Base-by-base conservation (phyloP, 1,284 basidiomycete genomes). In the Trichosporon sp. region DNA sequence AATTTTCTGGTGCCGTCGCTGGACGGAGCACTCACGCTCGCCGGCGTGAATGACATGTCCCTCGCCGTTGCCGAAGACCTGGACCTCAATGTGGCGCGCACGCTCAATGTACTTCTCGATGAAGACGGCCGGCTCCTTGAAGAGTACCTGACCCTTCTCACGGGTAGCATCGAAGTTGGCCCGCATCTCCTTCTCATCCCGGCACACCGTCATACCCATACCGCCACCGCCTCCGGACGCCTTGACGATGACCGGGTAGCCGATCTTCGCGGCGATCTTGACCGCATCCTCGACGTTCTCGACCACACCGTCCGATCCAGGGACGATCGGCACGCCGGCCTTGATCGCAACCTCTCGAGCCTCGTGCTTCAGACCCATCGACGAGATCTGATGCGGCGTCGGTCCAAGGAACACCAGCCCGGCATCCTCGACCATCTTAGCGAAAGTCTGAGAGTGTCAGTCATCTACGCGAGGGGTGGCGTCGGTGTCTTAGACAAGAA, bases 1-100 rank as follows among this genome's bases (percentile, higher is more conserved):
- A 4, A 90, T 84, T 72, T 90, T 90, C 75, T 90, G 89, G 70
- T 89, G 86, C 27, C 88, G 79, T 31, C 89, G 81, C 72, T 90
- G 89, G 16, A 89, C 79, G 49, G 85, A 87, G 69, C 87, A 88
- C 73, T 90, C 89, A 10, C 89, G 82, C 71, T 89, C 88, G 33
- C 87, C 86, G 80, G 89, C 84, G 72, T 88, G 86, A 13, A 88
- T 80, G 2, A 84, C 85, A 60, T 85, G 80, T 3, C 80, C 78
- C 4, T 74, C 58, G 0, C 87, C 87, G 72, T 89, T 84, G 14
- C 88, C 88, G 67, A 89, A 88, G 0, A 89, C 83, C 83, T 89
- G 87, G 1, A 89, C 82, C 75, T 90, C 87, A 46, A 90, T 83
- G 71, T 89, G 88, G 13, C 85, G 80, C 0, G 85, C 84, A 9